A percentile compares a stretch with the other conserved stretches of the same genome.
Conservation (phyloP, 169 alveolate species). For the Babesia caballi region DNA sequence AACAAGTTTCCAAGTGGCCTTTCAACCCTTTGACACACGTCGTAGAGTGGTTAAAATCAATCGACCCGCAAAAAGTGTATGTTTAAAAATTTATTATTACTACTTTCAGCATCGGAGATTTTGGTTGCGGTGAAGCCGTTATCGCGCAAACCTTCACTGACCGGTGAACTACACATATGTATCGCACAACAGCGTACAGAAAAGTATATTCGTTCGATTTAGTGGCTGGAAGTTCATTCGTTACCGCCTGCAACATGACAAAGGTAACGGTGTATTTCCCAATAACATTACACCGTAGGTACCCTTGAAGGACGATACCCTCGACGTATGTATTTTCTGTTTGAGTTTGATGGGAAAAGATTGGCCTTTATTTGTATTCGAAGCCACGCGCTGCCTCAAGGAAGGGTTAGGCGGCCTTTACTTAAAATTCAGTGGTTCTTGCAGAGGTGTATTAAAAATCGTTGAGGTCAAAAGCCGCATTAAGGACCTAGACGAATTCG, state of each 20-base stretch:
- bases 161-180: background rate
- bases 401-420: constrained; percentile 9
- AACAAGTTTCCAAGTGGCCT: constrained; percentile 73
- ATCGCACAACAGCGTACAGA: background rate
- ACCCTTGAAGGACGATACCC: constrained; percentile 58
- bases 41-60: constrained; percentile 47
- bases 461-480: constrained; percentile 54
- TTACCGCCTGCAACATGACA: constrained; percentile 78
- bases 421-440: too few relatives aligned
- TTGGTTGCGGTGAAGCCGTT: constrained; percentile 78
- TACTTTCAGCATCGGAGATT: constrained; percentile 66
- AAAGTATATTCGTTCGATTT: constrained; percentile 76
- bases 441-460: constrained; percentile 51
- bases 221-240: constrained; percentile 62
- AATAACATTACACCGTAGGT: constrained; percentile 42
- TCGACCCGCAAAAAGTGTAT: background rate
- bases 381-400: constrained; percentile 76
- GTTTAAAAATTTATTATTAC: background rate
- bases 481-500: background rate
- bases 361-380: constrained; percentile 81
- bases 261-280: constrained; percentile 25
- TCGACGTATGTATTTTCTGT: constrained; percentile 78
- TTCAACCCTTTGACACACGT: constrained; percentile 60
- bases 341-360: constrained; percentile 83
- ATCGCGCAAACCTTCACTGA: constrained; percentile 61